These are phyloP conservation scores for Aspergillus amoenus DNA, from an alignment of 2,329 filamentous ascomycete genomes.

Conservation along the genomic window DNA sequence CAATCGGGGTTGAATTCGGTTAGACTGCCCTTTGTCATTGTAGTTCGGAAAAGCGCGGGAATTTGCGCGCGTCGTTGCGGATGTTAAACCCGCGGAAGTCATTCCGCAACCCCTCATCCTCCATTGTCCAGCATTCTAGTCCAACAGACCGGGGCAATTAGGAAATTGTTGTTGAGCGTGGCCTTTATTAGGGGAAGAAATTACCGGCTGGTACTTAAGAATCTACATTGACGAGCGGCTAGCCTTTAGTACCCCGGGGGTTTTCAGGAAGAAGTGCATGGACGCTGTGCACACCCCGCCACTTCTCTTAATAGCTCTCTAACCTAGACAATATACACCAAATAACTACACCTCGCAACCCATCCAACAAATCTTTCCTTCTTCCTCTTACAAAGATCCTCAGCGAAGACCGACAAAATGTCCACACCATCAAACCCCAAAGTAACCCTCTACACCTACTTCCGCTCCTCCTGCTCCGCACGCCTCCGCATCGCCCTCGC, in stretches of 20 bases:
- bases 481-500: conserved; percentile 61
- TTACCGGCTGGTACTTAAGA: too few species aligned
- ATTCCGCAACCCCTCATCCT: conserved; percentile 13
- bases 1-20: too few species aligned
- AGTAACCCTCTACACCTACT: conserved; percentile 57
- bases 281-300: too few species aligned
- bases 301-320: not conserved
- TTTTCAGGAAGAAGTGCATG: too few species aligned
- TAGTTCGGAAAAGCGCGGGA: conserved; percentile 22
- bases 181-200: too few species aligned
- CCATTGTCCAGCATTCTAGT: not conserved
- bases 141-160: not conserved
- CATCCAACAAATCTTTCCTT: not conserved
- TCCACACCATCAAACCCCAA: conserved; percentile 20
- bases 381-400: not conserved
- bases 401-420: not conserved
- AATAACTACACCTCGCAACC: not conserved
- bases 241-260: too few species aligned
- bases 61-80: conserved; percentile 15
- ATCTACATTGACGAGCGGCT: too few species aligned
- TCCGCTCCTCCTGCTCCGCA: conserved; percentile 62
- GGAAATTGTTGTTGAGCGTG: not conserved
- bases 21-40: not conserved
- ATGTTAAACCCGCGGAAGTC: conserved; percentile 15
- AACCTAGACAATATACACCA: not conserved